Evolutionary conservation across 768 basidiomycete genomes (phyloP), one percentile per base, ranked within the genome.

Genomic region (Suillus cothurnatus): DNA sequence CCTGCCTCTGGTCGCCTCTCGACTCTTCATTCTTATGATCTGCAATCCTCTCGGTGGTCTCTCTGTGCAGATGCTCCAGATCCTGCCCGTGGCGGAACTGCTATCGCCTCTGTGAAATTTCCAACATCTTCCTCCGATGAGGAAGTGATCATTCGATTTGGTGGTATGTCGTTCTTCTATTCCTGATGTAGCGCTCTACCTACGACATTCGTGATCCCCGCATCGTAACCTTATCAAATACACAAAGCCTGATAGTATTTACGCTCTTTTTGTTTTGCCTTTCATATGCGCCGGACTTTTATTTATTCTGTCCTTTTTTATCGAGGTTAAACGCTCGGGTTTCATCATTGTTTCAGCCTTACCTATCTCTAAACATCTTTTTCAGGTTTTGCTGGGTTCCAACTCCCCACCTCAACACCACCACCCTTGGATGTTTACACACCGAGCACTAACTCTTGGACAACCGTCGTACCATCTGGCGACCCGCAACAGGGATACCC

Each of bases 31-130:
- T 70, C 77, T 15, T 77, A 79, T 68, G 71, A 77, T 61, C 61
- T 79, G 47, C 26, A 61, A 7, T 70, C 69, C 4, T 66, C 69
- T 7, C 60, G 59, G 28, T 82, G 82, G 80, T 31, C 71, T 34
- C 43, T 58, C 31, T 73, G 80, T 8, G 67, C 78, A n/a, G 64
- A 73, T 21, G 81, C 79, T 0, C 82, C 82, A 1, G 78, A 68
- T 5, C 78, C 78, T 3, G 74, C 74, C 2, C 75, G 81, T 21
- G 79, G 80, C 7, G 82, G 82, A 3, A 82, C 81, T 0, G 75
- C 74, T n/a, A 73, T 82, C 60, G 71, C 74, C 11, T 71, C 73
- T 7, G 64, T 77, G 31, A 64, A 72, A 15, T 63, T 71, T 28
- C 32, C 70, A 9, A n/a, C 50, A 0, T 62, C 61, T 36, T n/a